Conservation (phyloP, 208 protist species). For the Lotmaria passim region DNA sequence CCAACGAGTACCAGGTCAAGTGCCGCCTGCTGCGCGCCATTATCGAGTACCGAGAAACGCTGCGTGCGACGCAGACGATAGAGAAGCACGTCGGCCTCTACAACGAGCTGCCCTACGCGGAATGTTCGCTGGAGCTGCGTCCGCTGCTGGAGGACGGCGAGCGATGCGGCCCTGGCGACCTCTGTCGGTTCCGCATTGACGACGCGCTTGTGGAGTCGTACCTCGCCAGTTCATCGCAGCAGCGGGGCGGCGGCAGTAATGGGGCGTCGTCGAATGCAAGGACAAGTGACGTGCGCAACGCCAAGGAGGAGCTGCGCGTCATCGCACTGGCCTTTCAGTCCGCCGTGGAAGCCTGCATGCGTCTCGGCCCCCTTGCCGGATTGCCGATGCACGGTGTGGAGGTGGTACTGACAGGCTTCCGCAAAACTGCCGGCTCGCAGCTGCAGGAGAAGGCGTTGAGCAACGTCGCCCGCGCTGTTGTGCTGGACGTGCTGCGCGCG, state of each 20-base stretch:
- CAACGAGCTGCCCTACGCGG: constrained; percentile 75
- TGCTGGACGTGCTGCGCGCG: constrained; percentile 53
- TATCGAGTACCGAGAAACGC: constrained; percentile 86
- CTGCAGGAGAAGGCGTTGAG: constrained; percentile 53
- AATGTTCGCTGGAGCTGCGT: constrained; percentile 59
- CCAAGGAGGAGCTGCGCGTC: constrained; percentile 53
- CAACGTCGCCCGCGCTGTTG: constrained; percentile 52
- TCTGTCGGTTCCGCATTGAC: constrained; percentile 60
- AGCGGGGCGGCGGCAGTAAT: constrained; percentile 3
- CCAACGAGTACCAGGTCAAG: constrained; percentile 91
- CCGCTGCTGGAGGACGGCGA: constrained; percentile 49
- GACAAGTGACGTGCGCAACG: constrained; percentile 41
- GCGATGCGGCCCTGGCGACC: constrained; percentile 19
- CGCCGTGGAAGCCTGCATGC: constrained; percentile 59
- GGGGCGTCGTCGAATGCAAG: constrained; percentile 16
- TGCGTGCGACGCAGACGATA: constrained; percentile 30
- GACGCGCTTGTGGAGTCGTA: constrained; percentile 45
- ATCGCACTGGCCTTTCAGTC: constrained; percentile 41
- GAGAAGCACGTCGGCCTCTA: constrained; percentile 35
- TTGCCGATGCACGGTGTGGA: constrained; percentile 77
- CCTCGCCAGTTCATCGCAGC: constrained; percentile 3
- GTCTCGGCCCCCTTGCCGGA: constrained; percentile 71
- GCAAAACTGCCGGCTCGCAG: constrained; percentile 53
- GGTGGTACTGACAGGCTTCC: constrained; percentile 62
- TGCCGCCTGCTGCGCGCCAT: constrained; percentile 87